These are phyloP conservation scores for Cymbopogon flexuosus DNA, from an alignment of 202 grass and related monocot genomes.

Conservation along the genomic window DNA sequence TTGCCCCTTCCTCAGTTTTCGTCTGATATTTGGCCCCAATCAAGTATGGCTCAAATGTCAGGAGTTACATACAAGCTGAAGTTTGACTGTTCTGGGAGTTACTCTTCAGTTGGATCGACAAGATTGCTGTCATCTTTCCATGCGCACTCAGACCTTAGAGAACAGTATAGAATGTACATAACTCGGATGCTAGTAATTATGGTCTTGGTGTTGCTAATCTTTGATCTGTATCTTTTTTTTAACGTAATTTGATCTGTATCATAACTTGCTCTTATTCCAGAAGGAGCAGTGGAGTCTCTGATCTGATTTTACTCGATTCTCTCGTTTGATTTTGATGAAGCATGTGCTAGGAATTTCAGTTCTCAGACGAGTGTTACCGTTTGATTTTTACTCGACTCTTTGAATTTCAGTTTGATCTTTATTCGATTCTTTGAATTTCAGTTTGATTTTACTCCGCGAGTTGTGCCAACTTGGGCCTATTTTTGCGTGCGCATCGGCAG, in stretches of 20 bases:
- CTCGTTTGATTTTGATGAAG: neutral
- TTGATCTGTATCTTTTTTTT: too few species aligned
- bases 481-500: neutral
- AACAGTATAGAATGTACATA: conserved; percentile 15
- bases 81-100: neutral
- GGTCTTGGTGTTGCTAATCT: neutral
- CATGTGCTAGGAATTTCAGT: neutral
- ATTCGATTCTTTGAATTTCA: too few species aligned
- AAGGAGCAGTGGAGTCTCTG: neutral
- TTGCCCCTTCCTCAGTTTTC: conserved; percentile 9
- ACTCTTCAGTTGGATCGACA: neutral
- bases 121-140: neutral
- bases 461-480: neutral
- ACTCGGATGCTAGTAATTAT: neutral
- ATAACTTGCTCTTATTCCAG: neutral
- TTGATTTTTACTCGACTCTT: too few species aligned
- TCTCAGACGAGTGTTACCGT: too few species aligned
- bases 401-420: too few species aligned
- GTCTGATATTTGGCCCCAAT: neutral
- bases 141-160: neutral
- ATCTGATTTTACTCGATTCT: neutral
- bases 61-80: neutral
- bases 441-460: too few species aligned
- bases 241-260: neutral
- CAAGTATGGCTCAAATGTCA: neutral